Conservation (phyloP, 305 asterid species). For the Fraxinus sp. region DNA sequence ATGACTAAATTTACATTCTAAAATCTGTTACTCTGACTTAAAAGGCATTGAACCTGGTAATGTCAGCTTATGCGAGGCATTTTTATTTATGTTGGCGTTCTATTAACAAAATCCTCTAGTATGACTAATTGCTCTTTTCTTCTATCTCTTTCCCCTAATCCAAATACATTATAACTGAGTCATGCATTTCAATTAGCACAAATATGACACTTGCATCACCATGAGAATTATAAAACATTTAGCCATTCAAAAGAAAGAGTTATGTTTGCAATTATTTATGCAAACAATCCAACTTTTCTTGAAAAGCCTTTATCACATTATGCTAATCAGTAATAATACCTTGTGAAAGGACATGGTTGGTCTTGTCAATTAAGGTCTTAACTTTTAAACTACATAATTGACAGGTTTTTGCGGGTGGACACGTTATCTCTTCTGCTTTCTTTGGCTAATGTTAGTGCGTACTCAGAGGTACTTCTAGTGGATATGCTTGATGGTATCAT, state of each 20-base stretch:
- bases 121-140: not conserved
- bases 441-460: slow-evolving; percentile 72
- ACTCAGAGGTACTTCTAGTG: slow-evolving; percentile 77
- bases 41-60: not conserved
- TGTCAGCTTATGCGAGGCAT: not conserved
- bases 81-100: not conserved
- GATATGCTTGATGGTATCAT: slow-evolving; percentile 82
- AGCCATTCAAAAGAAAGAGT: not conserved
- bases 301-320: not conserved
- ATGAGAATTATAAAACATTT: not conserved
- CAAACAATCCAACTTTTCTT: not conserved
- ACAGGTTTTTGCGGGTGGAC: slow-evolving; percentile 87
- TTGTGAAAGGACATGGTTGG: not conserved
- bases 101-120: not conserved
- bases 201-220: not conserved
- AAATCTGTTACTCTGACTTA: not conserved
- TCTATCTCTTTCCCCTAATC: not conserved
- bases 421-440: slow-evolving; percentile 78
- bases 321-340: not conserved
- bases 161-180: not conserved
- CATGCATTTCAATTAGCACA: not conserved
- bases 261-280: not conserved
- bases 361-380: not conserved
- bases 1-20: not conserved
- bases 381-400: slow-evolving; percentile 18